phyloP scores from a whole-genome alignment of 139 green algal genomes.

The Auxenochlorella pyrenoidosa region DNA sequence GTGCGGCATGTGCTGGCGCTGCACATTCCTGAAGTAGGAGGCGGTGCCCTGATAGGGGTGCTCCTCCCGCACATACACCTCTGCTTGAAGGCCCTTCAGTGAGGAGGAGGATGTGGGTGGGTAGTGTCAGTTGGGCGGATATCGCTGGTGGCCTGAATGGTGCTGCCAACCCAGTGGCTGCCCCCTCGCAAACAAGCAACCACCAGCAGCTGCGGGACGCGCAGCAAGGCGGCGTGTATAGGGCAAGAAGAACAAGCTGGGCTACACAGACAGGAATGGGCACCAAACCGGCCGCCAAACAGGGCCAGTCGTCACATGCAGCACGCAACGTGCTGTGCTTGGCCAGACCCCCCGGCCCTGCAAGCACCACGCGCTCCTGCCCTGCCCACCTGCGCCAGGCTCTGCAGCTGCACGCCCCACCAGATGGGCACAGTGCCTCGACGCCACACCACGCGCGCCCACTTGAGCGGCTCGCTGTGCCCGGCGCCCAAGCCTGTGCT shows the following conservation, averaged over 20 bases:
- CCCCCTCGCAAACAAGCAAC: too few relatives aligned
- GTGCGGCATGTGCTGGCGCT: conserved; percentile 71
- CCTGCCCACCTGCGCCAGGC: conserved; percentile 33
- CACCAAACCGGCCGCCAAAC: not conserved
- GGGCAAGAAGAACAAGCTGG: not conserved
- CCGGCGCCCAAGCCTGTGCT: not conserved
- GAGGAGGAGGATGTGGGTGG: too few relatives aligned
- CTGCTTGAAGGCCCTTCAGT: conserved; percentile 56
- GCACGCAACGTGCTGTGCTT: not conserved
- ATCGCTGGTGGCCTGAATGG: too few relatives aligned
- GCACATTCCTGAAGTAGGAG: conserved; percentile 84
- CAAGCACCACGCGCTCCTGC: not conserved
- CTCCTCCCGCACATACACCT: conserved; percentile 81
- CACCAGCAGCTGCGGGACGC: too few relatives aligned
- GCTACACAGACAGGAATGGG: too few relatives aligned
- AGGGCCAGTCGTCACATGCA: too few relatives aligned
- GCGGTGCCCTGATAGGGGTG: conserved; percentile 82
- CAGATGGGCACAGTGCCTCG: conserved; percentile 87
- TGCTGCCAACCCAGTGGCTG: too few relatives aligned
- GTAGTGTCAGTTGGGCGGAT: not conserved
- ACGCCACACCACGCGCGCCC: conserved; percentile 85
- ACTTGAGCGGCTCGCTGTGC: conserved; percentile 43
- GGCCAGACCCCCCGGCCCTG: not conserved
- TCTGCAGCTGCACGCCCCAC: conserved; percentile 70
- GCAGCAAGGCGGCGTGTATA: not conserved